phyloP scores from a whole-genome alignment of 2,329 filamentous ascomycete species.

The Beauveria rudraprayagi region DNA sequence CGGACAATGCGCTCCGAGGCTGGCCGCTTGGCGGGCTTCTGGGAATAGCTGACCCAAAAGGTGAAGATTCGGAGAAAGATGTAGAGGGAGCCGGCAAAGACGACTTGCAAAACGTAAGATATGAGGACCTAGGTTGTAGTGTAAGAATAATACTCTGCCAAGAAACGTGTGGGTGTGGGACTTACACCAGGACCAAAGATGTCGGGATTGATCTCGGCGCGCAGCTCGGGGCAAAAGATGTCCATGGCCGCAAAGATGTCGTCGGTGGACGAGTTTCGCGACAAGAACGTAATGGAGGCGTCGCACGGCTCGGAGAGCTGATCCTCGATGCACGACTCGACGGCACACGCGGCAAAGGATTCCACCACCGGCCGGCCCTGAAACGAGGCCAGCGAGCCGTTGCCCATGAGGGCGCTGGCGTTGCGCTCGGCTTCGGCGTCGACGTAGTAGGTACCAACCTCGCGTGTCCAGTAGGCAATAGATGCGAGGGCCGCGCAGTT shows the following conservation, averaged over 20 bases:
- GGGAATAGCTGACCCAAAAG: constrained; percentile 25
- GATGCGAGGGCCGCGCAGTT: constrained; percentile 30
- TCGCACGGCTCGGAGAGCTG: constrained; percentile 25
- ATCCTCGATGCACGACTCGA: constrained; percentile 27
- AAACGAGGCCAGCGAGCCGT: constrained; percentile 23
- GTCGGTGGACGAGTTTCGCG: constrained; percentile 19
- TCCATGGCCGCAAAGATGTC: constrained; percentile 28
- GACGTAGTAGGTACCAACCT: constrained; percentile 22
- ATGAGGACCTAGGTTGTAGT: constrained; percentile 25
- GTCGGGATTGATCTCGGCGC: constrained; percentile 30
- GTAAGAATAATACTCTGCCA: background rate
- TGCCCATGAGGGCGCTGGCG: constrained; percentile 29
- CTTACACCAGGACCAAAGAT: constrained; percentile 32
- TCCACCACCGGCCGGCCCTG: constrained; percentile 23
- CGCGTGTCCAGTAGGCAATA: constrained; percentile 26
- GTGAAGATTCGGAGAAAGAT: constrained; percentile 28
- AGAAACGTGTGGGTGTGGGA: background rate
- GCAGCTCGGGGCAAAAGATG: constrained; percentile 27
- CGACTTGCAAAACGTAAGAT: constrained; percentile 31
- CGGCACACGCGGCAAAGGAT: constrained; percentile 26
- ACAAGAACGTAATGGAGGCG: constrained; percentile 20
- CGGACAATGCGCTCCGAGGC: constrained; percentile 19
- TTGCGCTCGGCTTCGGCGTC: constrained; percentile 27
- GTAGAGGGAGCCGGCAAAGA: constrained; percentile 26
- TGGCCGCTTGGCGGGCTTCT: constrained; percentile 18